A percentile compares a stretch with the other conserved stretches of the same genome.
Evolutionary conservation across 441 rosid genomes (phyloP).

Genomic region (Isatis lusitanica): DNA sequence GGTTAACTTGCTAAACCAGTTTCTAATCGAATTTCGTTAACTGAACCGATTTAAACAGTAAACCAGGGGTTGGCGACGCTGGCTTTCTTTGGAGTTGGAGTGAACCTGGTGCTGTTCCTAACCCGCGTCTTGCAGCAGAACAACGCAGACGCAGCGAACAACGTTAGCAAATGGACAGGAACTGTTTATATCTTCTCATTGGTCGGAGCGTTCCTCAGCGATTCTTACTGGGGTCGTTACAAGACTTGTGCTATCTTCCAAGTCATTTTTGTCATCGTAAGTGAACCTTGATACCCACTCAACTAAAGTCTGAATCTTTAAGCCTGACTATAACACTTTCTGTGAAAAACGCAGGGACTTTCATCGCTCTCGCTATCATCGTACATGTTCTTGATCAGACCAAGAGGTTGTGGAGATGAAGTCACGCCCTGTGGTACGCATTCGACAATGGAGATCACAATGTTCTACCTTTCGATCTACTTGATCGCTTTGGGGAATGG

Average conservation of each 20-base stretch:
- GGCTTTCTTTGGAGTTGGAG: slow-evolving; percentile 98
- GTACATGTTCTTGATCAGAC: slow-evolving; percentile 71
- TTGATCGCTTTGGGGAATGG: slow-evolving; percentile 91
- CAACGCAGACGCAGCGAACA: slow-evolving; percentile 97
- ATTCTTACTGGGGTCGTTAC: slow-evolving; percentile 98
- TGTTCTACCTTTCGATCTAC: slow-evolving; percentile 89
- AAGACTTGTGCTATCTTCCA: slow-evolving; percentile 97
- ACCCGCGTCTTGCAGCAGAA: slow-evolving; percentile 91
- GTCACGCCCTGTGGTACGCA: slow-evolving; percentile 66
- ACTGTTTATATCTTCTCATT: slow-evolving; percentile 97
- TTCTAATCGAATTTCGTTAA: neutral
- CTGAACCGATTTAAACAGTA: slow-evolving; percentile 50
- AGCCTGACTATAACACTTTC: neutral
- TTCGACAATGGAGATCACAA: slow-evolving; percentile 53
- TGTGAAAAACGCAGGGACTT: slow-evolving; percentile 60
- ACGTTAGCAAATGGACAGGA: slow-evolving; percentile 99
- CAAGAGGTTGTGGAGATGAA: slow-evolving; percentile 79
- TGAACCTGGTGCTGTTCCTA: slow-evolving; percentile 88
- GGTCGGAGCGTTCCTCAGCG: slow-evolving; percentile 95
- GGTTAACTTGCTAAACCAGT: slow-evolving; percentile 15
- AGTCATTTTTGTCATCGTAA: slow-evolving; percentile 88
- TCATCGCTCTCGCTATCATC: slow-evolving; percentile 73
- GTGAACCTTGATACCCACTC: too few relatives aligned
- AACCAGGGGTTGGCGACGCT: slow-evolving; percentile 98
- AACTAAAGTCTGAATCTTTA: neutral